Base-by-base conservation (phyloP, 176 grass and related monocot species). In the Paspalum notatum region DNA sequence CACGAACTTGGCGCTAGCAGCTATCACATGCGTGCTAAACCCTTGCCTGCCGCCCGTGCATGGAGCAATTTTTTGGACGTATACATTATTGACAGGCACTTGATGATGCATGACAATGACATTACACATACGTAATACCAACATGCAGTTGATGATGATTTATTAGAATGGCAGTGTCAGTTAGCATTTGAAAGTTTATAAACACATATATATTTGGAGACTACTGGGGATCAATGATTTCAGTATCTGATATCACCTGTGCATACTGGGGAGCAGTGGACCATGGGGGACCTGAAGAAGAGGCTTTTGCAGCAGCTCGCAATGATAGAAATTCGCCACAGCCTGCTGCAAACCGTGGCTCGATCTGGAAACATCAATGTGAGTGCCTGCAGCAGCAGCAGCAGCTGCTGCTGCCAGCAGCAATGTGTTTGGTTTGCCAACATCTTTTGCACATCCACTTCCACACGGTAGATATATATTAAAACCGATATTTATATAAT, bases 291-390 rank as follows among this genome's bases (percentile, higher is more conserved):
- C 76, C 78, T 82, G 82, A 77, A 85, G 82, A 81, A 89, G 77
- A 89, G 82, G 82, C 87, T 85, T 83, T 89, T 85, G 71, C 77
- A 46, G 63, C 69, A 48, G 82, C 63, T 76, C 62, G 82, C 77
- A 89, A 85, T 80, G 76, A 85, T 89, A 80, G 20, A 62, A 76
- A 80, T 66, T 4, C 40, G 25, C 27, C 40, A 41, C 72, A 70
- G 40, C 54, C 82, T 71, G 20, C 87, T 21, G 81, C 62, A 50
- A 80, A 44, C 62, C 77, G 46, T 85, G 87, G 63, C 55, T 89
- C 55, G 45, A 80, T 89, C 76, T 80, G 46, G 38, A 75, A 52
- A 80, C 70, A 80, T 80, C 82, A 85, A 49, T 71, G 77, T 80
- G 82, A 53, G 87, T 89, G 82, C 82, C 71, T 85, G 76, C 82